A percentile compares a stretch with the other conserved stretches of the same genome.
phyloP scores from a whole-genome alignment of 306 rosid genomes.

The Potentilla sterilis region DNA sequence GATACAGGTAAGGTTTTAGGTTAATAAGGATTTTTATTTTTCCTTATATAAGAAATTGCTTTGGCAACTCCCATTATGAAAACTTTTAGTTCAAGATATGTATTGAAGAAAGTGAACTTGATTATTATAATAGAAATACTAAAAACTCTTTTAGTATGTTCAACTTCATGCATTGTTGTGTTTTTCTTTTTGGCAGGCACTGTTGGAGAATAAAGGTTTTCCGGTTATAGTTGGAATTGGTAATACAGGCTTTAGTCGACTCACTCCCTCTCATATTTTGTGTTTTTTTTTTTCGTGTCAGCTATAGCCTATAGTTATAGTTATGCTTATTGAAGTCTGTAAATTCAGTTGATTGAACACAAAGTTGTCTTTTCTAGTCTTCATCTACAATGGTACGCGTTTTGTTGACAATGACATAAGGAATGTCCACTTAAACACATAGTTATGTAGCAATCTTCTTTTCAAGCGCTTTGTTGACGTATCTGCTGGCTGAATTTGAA shows the following conservation, averaged over 20 bases:
- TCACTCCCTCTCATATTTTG: constrained; percentile 18
- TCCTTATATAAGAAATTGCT: constrained; percentile 9
- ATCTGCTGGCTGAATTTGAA: background rate
- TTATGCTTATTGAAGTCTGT: background rate
- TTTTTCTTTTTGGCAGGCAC: constrained; percentile 56
- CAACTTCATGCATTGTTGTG: constrained; percentile 17
- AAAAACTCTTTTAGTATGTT: background rate
- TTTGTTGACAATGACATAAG: too few species aligned
- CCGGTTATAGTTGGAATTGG: constrained; percentile 98
- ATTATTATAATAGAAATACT: background rate
- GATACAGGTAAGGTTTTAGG: constrained; percentile 65
- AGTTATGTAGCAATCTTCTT: background rate
- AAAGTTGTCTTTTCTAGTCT: background rate
- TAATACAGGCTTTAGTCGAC: constrained; percentile 40
- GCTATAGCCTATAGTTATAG: constrained; percentile 3
- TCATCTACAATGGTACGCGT: background rate
- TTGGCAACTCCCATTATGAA: constrained; percentile 27
- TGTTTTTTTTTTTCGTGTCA: constrained; percentile 12
- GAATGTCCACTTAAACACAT: background rate
- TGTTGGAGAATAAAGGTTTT: constrained; percentile 92
- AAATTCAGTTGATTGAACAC: background rate
- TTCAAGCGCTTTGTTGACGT: background rate
- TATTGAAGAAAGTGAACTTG: background rate
- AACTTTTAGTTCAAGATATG: constrained; percentile 7
- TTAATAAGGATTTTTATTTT: constrained; percentile 8